Evolutionary conservation across 2,329 filamentous ascomycete genomes (phyloP).

Genomic region (Pseudocercospora vitis): DNA sequence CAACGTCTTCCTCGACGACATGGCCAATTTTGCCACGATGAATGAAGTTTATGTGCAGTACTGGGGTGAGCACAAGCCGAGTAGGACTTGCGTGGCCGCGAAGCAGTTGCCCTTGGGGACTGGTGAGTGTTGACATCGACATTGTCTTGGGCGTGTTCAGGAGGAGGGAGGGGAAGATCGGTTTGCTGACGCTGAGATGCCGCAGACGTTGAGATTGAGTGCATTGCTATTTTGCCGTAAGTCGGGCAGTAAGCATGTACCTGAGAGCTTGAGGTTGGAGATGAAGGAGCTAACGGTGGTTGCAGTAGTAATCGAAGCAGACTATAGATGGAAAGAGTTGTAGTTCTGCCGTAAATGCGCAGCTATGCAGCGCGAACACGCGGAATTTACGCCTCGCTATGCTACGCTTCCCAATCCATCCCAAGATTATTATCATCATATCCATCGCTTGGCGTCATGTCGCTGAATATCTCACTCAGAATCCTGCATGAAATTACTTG

Average conservation of each 20-base stretch:
- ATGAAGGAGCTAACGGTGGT: slow-evolving; percentile 3
- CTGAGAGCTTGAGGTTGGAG: background rate
- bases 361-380: too few relatives aligned
- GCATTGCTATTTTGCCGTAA: slow-evolving; percentile 43
- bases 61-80: slow-evolving; percentile 37
- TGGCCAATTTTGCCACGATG: slow-evolving; percentile 63
- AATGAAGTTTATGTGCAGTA: slow-evolving; percentile 54
- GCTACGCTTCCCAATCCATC: background rate
- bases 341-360: background rate
- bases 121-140: background rate
- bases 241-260: slow-evolving; percentile 14
- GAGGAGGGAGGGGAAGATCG: background rate
- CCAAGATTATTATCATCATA: background rate
- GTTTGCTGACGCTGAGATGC: background rate
- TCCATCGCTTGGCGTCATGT: background rate
- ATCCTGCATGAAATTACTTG: slow-evolving; percentile 13
- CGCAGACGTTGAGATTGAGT: slow-evolving; percentile 57
- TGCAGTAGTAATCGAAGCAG: slow-evolving; percentile 10
- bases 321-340: background rate
- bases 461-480: background rate
- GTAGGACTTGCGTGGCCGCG: slow-evolving; percentile 51
- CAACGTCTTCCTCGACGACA: slow-evolving; percentile 65
- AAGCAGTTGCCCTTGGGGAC: slow-evolving; percentile 51
- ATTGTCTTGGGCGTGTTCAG: background rate
- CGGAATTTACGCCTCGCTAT: too few relatives aligned